Base-by-base conservation (phyloP, 306 rosid species). In the Sphenostylis stenocarpa region DNA sequence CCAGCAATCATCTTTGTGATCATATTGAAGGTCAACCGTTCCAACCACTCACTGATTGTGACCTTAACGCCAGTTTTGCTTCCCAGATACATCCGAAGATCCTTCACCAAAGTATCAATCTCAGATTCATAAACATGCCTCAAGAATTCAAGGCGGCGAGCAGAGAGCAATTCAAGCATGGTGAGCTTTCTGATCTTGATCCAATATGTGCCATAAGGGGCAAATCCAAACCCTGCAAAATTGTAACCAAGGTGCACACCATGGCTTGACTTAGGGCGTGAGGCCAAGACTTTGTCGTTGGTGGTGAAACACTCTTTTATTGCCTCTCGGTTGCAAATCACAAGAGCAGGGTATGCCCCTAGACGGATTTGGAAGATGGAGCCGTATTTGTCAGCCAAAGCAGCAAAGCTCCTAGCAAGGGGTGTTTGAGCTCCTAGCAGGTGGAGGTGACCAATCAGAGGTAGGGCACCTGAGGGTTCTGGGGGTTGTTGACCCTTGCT, bases 391-490 rank as follows among this genome's bases (percentile, higher is more conserved):
- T 85, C 88, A 3, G 88, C 87, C 4, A 84, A 53, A 19, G 79
- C 38, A 26, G 82, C 91, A 24, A 90, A 60, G 58, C 56, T 85
- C 68, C 81, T 55, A 53, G 75, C 83, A 4, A 83, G 61, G 14
- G 88, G 89, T 15, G 6, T 75, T 14, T 36, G 20, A 48, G 16
- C 23, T 36, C 78, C 71, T 10, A 88, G 68, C 12, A 84, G 76
- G 65, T 79, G 92, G 57, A 90, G 88, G 62, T 90, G 92, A 15
- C 92, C 96, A 24, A 90, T 70, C 17, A 90, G 19, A 12, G 92
- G 89, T 13, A 88, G 53, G 52, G 82, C 85, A 55, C 83, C 84
- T 3, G 72, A 11, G 33, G 82, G 79, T 78, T 86, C 80, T 45
- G 91, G 96, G 48, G 88, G 33, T 34, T 68, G 9, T 17, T 7